Evolutionary conservation across 495 filamentous ascomycete species (phyloP).

Genomic region (Aspergillus ostianus): DNA sequence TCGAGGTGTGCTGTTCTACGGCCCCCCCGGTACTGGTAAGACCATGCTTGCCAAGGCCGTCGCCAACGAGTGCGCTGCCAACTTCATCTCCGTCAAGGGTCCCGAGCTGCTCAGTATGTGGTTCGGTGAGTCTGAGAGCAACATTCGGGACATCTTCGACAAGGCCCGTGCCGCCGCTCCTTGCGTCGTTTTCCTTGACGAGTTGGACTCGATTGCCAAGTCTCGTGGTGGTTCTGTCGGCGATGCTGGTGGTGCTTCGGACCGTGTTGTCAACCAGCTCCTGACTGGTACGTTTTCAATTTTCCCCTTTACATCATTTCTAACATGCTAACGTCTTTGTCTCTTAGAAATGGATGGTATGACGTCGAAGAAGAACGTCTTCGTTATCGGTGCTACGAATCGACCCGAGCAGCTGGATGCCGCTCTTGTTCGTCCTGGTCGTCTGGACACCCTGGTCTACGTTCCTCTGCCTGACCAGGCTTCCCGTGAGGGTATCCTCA

Average conservation of each 20-base stretch:
- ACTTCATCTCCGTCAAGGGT: slow-evolving; percentile 99
- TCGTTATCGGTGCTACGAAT: slow-evolving; percentile 99
- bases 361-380: slow-evolving; percentile 99
- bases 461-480: slow-evolving; percentile 91
- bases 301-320: not conserved
- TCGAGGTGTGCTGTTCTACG: slow-evolving; percentile 97
- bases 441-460: slow-evolving; percentile 97
- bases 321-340: slow-evolving; percentile 39
- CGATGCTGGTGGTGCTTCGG: slow-evolving; percentile 96
- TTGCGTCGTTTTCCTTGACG: slow-evolving; percentile 98
- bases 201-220: slow-evolving; percentile 98
- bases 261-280: slow-evolving; percentile 99
- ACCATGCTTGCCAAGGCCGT: slow-evolving; percentile 98
- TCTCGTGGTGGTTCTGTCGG: slow-evolving; percentile 96
- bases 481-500: slow-evolving; percentile 84
- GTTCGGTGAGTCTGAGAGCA: slow-evolving; percentile 99
- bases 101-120: slow-evolving; percentile 98
- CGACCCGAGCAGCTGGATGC: slow-evolving; percentile 97
- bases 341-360: slow-evolving; percentile 94
- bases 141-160: slow-evolving; percentile 99
- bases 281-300: slow-evolving; percentile 73
- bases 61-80: slow-evolving; percentile 97
- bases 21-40: slow-evolving; percentile 99
- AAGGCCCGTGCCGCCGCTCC: slow-evolving; percentile 97
- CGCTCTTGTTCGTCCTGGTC: slow-evolving; percentile 94